Percentiles rank a stretch among this genome's conserved stretches.
Conservation (phyloP, 164 flowering plant species). For the Umbilicus rupestris region DNA sequence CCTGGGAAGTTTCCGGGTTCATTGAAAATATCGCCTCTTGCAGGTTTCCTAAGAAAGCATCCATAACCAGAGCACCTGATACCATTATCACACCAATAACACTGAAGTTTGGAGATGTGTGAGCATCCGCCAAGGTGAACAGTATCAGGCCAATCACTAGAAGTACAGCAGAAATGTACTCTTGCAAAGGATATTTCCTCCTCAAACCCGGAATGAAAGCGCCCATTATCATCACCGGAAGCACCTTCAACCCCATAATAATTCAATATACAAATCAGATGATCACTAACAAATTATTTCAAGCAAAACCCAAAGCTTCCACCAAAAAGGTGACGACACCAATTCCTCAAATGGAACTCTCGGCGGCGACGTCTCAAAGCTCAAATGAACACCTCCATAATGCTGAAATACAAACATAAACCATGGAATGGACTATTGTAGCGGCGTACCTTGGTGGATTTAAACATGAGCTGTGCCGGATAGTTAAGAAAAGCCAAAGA, state of each 20-base stretch:
- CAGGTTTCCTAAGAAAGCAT: conserved; percentile 62
- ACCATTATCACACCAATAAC: conserved; percentile 67
- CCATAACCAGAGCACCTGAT: conserved; percentile 59
- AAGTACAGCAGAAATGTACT: conserved; percentile 56
- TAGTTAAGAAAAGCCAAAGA: conserved; percentile 84
- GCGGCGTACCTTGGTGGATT: conserved; percentile 71
- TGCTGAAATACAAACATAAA: background rate
- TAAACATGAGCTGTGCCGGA: conserved; percentile 94
- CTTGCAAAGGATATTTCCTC: conserved; percentile 55
- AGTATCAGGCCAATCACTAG: conserved; percentile 66
- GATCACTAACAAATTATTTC: background rate
- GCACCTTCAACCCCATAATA: conserved; percentile 30
- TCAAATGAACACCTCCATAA: background rate
- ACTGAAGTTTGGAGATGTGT: conserved; percentile 69
- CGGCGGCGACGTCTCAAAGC: background rate
- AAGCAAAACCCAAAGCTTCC: background rate
- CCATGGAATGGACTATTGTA: background rate
- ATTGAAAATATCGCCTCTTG: conserved; percentile 73
- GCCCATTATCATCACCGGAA: conserved; percentile 85
- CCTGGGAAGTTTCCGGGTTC: conserved; percentile 81
- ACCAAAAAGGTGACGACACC: background rate
- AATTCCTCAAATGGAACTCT: background rate
- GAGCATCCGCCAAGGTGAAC: conserved; percentile 72
- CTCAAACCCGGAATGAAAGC: conserved; percentile 72
- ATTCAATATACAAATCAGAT: background rate